A percentile compares a stretch with the other conserved stretches of the same genome.
phyloP scores from a whole-genome alignment of 176 grass and related monocot genomes.

The Zea luxurians region DNA sequence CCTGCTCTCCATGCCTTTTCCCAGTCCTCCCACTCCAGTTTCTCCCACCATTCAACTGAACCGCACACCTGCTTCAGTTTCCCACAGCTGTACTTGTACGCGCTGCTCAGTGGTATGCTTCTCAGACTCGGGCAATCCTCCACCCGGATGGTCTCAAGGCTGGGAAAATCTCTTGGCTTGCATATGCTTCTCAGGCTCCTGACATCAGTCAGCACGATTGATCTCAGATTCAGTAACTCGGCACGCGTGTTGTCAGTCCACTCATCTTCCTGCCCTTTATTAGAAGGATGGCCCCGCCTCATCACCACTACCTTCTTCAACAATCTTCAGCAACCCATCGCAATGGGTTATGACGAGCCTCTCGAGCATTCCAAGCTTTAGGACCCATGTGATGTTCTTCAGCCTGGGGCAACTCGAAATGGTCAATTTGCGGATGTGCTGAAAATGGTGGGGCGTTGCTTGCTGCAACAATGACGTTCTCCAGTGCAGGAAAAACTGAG shows the following conservation, averaged over 20 bases:
- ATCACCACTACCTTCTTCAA: constrained; percentile 29
- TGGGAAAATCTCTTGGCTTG: constrained; percentile 44
- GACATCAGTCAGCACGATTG: constrained; percentile 49
- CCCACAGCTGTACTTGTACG: neutral
- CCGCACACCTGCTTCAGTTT: constrained; percentile 77
- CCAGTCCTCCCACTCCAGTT: constrained; percentile 49
- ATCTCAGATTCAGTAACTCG: constrained; percentile 56
- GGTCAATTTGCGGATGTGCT: constrained; percentile 51
- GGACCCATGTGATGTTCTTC: constrained; percentile 55
- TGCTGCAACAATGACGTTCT: constrained; percentile 44
- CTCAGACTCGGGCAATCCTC: constrained; percentile 58
- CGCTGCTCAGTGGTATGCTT: constrained; percentile 43
- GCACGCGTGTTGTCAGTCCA: neutral
- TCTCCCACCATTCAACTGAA: constrained; percentile 61
- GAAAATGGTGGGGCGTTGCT: constrained; percentile 51
- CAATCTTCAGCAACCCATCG: constrained; percentile 52
- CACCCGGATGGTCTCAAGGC: constrained; percentile 71
- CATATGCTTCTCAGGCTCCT: constrained; percentile 54
- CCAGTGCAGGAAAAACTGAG: constrained; percentile 53
- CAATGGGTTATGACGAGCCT: constrained; percentile 64
- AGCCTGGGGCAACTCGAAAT: constrained; percentile 62
- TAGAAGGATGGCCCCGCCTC: neutral
- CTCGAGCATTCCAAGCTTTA: constrained; percentile 65
- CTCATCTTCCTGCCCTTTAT: constrained; percentile 17
- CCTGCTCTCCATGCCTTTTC: constrained; percentile 39